Evolutionary conservation across 2,329 filamentous ascomycete genomes (phyloP).

Genomic region (Trichoderma polysporum): DNA sequence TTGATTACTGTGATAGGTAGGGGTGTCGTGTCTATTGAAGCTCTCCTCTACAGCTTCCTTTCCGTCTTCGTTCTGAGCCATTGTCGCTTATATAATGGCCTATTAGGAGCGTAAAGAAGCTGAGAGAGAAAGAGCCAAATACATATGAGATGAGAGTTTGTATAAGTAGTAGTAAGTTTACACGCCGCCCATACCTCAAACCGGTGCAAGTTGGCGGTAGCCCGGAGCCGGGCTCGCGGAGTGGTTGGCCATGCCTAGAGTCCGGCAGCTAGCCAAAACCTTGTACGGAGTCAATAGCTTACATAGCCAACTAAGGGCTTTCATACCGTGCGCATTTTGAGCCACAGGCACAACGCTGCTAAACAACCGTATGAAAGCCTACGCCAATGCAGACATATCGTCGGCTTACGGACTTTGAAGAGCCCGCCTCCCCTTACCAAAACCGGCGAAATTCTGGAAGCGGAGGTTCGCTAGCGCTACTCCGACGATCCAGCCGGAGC

Average conservation of each 20-base stretch:
- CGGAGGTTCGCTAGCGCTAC: neutral
- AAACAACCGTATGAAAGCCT: neutral
- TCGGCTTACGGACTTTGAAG: conserved; percentile 12
- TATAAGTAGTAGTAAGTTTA: conserved; percentile 1
- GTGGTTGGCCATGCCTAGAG: neutral
- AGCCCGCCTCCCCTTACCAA: neutral
- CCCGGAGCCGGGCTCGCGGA: conserved; percentile 1
- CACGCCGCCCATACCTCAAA: neutral
- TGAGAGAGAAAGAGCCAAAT: neutral
- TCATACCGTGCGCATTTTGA: neutral
- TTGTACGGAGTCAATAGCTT: conserved; percentile 2
- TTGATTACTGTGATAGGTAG: neutral
- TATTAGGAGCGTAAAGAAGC: neutral
- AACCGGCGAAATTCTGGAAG: neutral
- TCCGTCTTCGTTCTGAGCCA: neutral
- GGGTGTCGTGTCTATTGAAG: neutral
- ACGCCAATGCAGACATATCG: neutral
- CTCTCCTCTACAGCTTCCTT: neutral
- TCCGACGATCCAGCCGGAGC: neutral
- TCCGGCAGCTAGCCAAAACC: conserved; percentile 8
- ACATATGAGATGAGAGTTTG: neutral
- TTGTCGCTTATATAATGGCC: neutral
- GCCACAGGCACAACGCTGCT: neutral
- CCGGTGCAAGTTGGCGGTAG: neutral
- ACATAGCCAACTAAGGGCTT: neutral